Conservation (phyloP, 2,329 filamentous ascomycete species). For the Bipolaris gigantea region DNA sequence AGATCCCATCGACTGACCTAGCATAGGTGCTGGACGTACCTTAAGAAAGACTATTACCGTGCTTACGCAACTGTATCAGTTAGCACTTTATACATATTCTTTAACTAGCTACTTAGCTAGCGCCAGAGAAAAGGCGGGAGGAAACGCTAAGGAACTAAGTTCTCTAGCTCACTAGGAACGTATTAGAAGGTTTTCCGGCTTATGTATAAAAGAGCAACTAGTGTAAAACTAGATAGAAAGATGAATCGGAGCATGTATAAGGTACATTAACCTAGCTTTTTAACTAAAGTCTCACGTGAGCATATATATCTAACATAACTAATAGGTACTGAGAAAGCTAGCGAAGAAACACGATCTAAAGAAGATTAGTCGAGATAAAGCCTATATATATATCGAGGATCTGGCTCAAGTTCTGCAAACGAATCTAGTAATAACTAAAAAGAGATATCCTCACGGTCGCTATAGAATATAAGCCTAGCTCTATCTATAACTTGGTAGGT, state of each 20-base stretch:
- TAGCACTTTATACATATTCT: no score
- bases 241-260: constrained; percentile 14
- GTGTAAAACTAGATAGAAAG: no score
- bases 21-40: constrained; percentile 18
- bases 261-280: constrained; percentile 2
- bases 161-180: no score
- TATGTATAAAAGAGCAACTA: no score
- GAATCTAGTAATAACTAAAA: constrained; percentile 20
- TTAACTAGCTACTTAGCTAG: no score
- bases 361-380: constrained; percentile 8
- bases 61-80: constrained; percentile 12
- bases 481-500: constrained; percentile 18
- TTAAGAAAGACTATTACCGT: constrained; percentile 7
- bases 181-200: no score
- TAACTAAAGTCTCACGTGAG: background rate
- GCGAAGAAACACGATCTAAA: constrained; percentile 15
- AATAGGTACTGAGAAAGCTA: constrained; percentile 20
- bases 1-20: constrained; percentile 11
- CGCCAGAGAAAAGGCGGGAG: no score
- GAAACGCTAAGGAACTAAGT: no score
- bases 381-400: constrained; percentile 23
- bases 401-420: constrained; percentile 20
- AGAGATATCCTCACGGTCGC: constrained; percentile 13
- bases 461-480: constrained; percentile 22
- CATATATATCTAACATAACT: constrained; percentile 7